phyloP scores from a whole-genome alignment of 2,329 filamentous ascomycete genomes.

The Aspergillus tubingensis region DNA sequence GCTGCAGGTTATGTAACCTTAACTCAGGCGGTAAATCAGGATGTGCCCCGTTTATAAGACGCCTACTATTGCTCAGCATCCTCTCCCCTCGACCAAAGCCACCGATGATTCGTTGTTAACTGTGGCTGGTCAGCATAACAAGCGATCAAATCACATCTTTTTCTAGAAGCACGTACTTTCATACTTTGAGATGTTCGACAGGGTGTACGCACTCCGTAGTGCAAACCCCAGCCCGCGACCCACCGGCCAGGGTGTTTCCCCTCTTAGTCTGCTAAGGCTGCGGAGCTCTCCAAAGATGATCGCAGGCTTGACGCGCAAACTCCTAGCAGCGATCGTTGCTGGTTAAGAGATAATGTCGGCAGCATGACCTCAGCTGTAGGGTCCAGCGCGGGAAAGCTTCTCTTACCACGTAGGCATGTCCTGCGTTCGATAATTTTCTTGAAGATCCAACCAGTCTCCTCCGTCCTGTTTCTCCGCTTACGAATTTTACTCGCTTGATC shows the following conservation, averaged over 20 bases:
- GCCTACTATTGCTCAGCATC: neutral
- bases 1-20: constrained; percentile 7
- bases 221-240: neutral
- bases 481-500: neutral
- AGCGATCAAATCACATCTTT: neutral
- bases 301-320: constrained; percentile 19
- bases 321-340: constrained; percentile 21
- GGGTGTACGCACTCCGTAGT: neutral
- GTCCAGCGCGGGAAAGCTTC: constrained; percentile 4
- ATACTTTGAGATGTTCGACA: neutral
- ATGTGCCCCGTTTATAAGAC: neutral
- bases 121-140: neutral
- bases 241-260: constrained; percentile 1
- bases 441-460: neutral
- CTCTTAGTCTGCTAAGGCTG: constrained; percentile 5
- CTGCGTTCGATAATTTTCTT: neutral
- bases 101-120: neutral
- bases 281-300: constrained; percentile 9
- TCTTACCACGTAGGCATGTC: neutral
- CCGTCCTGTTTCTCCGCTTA: neutral
- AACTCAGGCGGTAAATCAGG: neutral
- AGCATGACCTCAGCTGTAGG: constrained; percentile 17
- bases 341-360: constrained; percentile 4
- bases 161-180: neutral
- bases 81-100: neutral